A percentile compares a stretch with the other conserved stretches of the same genome.
phyloP scores from a whole-genome alignment of 495 filamentous ascomycete genomes.

The Rhizodiscina lignyota region DNA sequence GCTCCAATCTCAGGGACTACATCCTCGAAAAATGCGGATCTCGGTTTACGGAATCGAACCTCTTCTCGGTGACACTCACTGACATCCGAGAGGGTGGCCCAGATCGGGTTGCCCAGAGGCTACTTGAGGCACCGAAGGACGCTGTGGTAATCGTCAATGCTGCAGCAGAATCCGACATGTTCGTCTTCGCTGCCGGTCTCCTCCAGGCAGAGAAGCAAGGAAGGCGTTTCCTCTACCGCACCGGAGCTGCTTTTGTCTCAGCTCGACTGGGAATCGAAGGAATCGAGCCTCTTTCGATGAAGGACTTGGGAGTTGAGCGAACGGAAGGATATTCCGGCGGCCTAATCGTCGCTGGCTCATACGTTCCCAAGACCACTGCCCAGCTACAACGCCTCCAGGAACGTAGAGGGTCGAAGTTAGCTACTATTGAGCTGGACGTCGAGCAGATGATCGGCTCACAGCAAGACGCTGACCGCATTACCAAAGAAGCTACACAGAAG shows the following conservation, averaged over 20 bases:
- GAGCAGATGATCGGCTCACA: slow-evolving; percentile 23
- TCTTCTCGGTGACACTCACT: too few species aligned
- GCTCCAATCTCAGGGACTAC: slow-evolving; percentile 31
- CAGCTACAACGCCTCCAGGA: slow-evolving; percentile 27
- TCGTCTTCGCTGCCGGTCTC: slow-evolving; percentile 30
- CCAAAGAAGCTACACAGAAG: slow-evolving; percentile 3
- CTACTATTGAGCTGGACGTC: slow-evolving; percentile 32
- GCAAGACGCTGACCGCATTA: slow-evolving; percentile 8
- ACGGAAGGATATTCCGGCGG: slow-evolving; percentile 31
- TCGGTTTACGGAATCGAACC: slow-evolving; percentile 20
- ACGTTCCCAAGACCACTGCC: slow-evolving; percentile 37
- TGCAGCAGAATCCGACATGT: slow-evolving; percentile 34
- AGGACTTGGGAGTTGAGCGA: slow-evolving; percentile 21
- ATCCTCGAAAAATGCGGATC: slow-evolving; percentile 32
- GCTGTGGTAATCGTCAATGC: slow-evolving; percentile 34
- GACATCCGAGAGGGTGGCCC: slow-evolving; percentile 30
- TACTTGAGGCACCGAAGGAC: slow-evolving; percentile 20
- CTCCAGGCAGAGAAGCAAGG: slow-evolving; percentile 27
- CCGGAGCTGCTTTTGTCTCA: slow-evolving; percentile 38
- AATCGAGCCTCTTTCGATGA: slow-evolving; percentile 27
- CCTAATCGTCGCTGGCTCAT: slow-evolving; percentile 34
- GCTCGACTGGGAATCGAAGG: slow-evolving; percentile 31
- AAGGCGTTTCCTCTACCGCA: slow-evolving; percentile 34
- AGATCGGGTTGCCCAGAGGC: slow-evolving; percentile 20
- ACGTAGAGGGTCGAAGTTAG: slow-evolving; percentile 21